Conservation (phyloP, 352 stramenopile genomes). For the Globisporangium nodosum region DNA sequence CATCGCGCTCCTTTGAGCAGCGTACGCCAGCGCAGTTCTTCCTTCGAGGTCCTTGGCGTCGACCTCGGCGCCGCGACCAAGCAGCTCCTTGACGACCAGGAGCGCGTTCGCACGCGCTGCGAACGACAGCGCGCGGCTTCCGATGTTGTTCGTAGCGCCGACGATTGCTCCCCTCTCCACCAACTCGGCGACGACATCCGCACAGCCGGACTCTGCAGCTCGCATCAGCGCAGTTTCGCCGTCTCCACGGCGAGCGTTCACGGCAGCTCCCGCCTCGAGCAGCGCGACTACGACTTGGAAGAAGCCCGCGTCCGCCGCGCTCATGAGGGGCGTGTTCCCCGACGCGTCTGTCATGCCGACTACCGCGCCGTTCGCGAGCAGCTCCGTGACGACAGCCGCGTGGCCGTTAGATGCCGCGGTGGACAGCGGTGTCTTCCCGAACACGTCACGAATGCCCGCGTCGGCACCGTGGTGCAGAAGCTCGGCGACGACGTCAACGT, state of each 20-base stretch:
- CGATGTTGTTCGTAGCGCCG: background rate
- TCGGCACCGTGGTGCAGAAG: too few species aligned
- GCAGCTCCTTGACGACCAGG: background rate
- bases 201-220: too few species aligned
- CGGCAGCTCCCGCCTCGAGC: background rate
- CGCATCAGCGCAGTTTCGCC: background rate
- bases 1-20: too few species aligned
- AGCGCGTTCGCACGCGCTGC: background rate
- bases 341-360: background rate
- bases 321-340: background rate
- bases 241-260: too few species aligned
- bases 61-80: background rate
- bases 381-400: background rate
- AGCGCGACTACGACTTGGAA: background rate
- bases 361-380: background rate
- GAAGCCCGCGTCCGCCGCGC: too few species aligned
- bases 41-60: too few species aligned
- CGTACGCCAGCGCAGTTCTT: background rate
- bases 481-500: background rate
- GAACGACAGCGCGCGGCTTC: background rate
- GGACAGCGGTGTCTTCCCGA: too few species aligned
- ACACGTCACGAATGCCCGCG: too few species aligned
- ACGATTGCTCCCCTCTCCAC: background rate
- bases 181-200: background rate
- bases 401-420: too few species aligned